A percentile compares a stretch with the other conserved stretches of the same genome.
These are phyloP conservation scores for Fraxinus paxiana DNA, from an alignment of 305 asterid genomes.

Conservation along the genomic window DNA sequence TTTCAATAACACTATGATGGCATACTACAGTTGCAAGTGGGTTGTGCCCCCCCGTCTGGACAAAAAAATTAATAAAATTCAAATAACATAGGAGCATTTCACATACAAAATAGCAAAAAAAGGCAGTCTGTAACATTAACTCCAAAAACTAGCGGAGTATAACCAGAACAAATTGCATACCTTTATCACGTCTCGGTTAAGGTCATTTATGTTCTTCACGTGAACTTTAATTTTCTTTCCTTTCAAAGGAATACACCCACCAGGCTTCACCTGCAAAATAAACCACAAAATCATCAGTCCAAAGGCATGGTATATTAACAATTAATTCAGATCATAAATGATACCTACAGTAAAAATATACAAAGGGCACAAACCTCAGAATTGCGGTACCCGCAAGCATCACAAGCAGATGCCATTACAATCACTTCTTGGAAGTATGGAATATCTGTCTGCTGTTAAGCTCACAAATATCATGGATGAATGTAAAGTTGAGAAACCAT, in stretches of 20 bases:
- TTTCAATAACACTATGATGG: neutral
- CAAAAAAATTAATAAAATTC: neutral
- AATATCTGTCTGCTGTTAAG: conserved; percentile 73
- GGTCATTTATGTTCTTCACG: conserved; percentile 65
- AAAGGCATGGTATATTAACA: neutral
- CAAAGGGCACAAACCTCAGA: conserved; percentile 60
- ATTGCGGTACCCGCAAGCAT: conserved; percentile 83
- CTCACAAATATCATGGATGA: conserved; percentile 22
- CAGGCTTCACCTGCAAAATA: conserved; percentile 70
- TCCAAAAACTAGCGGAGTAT: neutral
- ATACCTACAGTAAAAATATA: neutral
- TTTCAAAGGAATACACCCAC: conserved; percentile 77
- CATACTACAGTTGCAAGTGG: neutral
- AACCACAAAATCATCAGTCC: conserved; percentile 13
- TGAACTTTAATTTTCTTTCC: conserved; percentile 70
- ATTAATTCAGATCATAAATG: neutral
- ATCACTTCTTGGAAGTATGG: conserved; percentile 92
- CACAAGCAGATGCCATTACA: conserved; percentile 91
- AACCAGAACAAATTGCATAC: conserved; percentile 27
- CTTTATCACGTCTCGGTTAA: conserved; percentile 91
- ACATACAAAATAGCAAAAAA: neutral
- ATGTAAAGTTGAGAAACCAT: neutral
- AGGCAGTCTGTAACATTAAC: neutral
- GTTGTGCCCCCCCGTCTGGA: neutral
- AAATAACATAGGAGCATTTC: neutral